phyloP scores from a whole-genome alignment of 2,329 filamentous ascomycete genomes.

The Tolypocladium cylindrosporum region DNA sequence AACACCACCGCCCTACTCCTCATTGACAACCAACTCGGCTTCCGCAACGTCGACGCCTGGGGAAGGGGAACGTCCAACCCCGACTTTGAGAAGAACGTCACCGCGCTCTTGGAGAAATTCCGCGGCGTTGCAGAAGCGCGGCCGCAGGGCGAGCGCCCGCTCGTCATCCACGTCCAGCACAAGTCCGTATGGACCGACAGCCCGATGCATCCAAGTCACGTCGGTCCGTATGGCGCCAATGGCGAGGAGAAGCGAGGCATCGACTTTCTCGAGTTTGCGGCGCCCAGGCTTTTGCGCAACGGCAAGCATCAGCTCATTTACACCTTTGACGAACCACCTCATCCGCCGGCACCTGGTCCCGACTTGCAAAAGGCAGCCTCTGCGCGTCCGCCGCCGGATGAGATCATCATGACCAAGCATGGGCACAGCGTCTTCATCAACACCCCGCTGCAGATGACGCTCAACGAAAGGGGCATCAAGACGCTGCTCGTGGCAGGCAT shows the following conservation, averaged over 20 bases:
- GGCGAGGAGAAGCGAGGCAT: conserved; percentile 5
- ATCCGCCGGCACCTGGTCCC: not conserved
- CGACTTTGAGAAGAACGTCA: conserved; percentile 3
- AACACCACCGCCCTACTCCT: not conserved
- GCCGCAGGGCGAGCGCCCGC: not conserved
- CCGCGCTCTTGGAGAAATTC: conserved; percentile 1
- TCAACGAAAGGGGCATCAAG: not conserved
- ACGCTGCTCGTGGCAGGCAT: not conserved
- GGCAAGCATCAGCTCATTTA: not conserved
- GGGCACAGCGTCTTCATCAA: not conserved
- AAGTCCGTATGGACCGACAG: conserved; percentile 5
- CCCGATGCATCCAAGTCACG: conserved; percentile 2
- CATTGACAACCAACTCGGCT: not conserved
- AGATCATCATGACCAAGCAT: not conserved
- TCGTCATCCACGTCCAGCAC: conserved; percentile 6
- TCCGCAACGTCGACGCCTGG: not conserved
- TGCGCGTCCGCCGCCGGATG: not conserved
- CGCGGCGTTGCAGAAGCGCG: not conserved
- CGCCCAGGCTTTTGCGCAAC: conserved; percentile 1
- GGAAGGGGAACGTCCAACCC: not conserved
- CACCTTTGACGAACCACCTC: not conserved
- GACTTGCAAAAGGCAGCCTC: not conserved
- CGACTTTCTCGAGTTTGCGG: conserved; percentile 6
- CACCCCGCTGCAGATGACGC: not conserved
- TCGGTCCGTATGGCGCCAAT: conserved; percentile 3